Base-by-base conservation (phyloP, 768 basidiomycete species). In the Amanita rimosa region DNA sequence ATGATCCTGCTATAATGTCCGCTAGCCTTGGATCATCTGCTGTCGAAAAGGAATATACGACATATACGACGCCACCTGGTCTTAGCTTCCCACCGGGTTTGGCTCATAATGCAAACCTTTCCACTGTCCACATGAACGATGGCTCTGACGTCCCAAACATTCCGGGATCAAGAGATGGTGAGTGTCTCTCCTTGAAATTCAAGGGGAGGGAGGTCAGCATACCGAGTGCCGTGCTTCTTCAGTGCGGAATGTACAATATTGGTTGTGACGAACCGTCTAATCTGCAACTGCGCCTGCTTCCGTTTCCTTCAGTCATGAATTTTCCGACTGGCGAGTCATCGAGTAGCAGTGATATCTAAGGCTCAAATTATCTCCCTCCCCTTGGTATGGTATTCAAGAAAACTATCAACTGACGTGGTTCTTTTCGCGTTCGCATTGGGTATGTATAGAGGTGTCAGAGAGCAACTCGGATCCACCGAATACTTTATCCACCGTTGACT, bases 191-290 rank as follows among this genome's bases (percentile, higher is more conserved):
- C 51, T 56, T 64, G 62, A 66, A 68, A 62, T 65, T 66, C 67
- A 63, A 77, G 81, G 83, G 83, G 84, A 83, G 81, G 85, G 83
- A 77, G 83, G 82, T 73, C 81, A 79, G 76, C 75, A 81, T 88
- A 85, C 84, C 86, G 75, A 87, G 83, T 69, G 67, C 83, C 82
- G 80, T 85, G 72, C 84, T 83, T 85, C 84, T 69, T 71, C 83
- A 87, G 85, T 84, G 80, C 83, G 83, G 81, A 83, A 81, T 76
- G 69, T 78, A 70, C 78, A 77, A 67, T 72, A 79, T 75, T 81
- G 75, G 63, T 75, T 74, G 70, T 85, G 72, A 85, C 70, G 55
- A 60, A 67, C 65, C 67, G 55, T 64, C 65, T 61, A 63, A 64
- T 63, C 57, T 63, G 55, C 62, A 61, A 61, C 57, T 62, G 56